phyloP scores from a whole-genome alignment of 2,329 filamentous ascomycete genomes.

The Colletotrichum euphorbiae region DNA sequence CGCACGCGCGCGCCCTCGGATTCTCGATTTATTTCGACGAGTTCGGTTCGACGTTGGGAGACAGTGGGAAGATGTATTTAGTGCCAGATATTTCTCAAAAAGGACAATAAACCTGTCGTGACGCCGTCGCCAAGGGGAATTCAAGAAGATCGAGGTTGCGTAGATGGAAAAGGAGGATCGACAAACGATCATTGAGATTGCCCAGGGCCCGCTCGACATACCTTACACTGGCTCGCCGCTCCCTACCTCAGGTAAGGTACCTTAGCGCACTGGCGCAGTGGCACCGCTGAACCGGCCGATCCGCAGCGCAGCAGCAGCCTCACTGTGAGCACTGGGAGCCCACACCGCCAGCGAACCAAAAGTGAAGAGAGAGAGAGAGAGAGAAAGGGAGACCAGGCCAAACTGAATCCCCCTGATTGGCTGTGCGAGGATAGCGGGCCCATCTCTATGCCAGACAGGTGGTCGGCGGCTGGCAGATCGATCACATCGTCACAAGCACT shows the following conservation, averaged over 20 bases:
- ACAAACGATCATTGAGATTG: slow-evolving; percentile 29
- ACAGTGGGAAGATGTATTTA: too few species aligned
- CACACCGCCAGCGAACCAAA: slow-evolving; percentile 35
- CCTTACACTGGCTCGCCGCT: too few species aligned
- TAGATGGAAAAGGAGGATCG: not conserved
- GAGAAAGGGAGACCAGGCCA: not conserved
- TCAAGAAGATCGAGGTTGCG: not conserved
- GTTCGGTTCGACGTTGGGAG: too few species aligned
- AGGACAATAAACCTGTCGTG: not conserved
- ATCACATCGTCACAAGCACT: not conserved
- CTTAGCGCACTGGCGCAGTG: too few species aligned
- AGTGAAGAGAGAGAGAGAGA: not conserved
- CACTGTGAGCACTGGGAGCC: not conserved
- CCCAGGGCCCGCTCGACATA: slow-evolving; percentile 11
- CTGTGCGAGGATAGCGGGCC: too few species aligned
- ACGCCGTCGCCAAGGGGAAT: slow-evolving; percentile 8
- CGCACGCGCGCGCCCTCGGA: slow-evolving; percentile 4
- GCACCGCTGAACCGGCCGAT: slow-evolving; percentile 26
- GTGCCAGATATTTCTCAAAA: not conserved
- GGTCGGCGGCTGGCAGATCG: slow-evolving; percentile 6
- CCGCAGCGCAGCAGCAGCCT: slow-evolving; percentile 16
- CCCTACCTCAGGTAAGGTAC: slow-evolving; percentile 6
- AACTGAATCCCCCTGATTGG: slow-evolving; percentile 11
- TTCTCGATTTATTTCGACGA: not conserved
- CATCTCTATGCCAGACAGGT: slow-evolving; percentile 6